These are phyloP conservation scores for Mucor indicus DNA, from an alignment of 371 early-diverging fungal genomes.

Conservation along the genomic window DNA sequence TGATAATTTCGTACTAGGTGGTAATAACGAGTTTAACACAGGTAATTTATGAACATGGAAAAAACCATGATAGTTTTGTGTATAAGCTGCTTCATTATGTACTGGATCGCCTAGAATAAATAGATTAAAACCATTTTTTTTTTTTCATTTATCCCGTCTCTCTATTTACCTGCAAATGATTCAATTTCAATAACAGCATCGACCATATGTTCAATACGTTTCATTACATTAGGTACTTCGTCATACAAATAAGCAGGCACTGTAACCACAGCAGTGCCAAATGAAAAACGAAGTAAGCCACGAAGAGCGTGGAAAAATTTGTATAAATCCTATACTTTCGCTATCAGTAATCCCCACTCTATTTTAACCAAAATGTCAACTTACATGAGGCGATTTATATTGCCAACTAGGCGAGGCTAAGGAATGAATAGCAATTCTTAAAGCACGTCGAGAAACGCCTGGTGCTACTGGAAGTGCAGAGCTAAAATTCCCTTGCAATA, in stretches of 20 bases:
- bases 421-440: conserved; percentile 78
- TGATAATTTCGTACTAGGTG: conserved; percentile 69
- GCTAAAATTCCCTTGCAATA: conserved; percentile 62
- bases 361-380: background rate
- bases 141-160: background rate
- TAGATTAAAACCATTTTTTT: background rate
- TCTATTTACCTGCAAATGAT: conserved; percentile 80
- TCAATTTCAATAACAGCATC: conserved; percentile 89
- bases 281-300: conserved; percentile 72
- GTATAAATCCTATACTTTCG: conserved; percentile 52
- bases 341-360: background rate
- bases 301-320: conserved; percentile 76
- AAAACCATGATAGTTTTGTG: conserved; percentile 84
- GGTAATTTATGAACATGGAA: conserved; percentile 84
- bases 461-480: conserved; percentile 50
- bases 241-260: conserved; percentile 81
- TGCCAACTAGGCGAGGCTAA: conserved; percentile 79
- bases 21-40: conserved; percentile 72
- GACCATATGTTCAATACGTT: conserved; percentile 76
- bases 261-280: conserved; percentile 77
- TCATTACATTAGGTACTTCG: conserved; percentile 53
- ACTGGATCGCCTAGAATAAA: conserved; percentile 39
- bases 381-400: conserved; percentile 56
- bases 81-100: conserved; percentile 45
- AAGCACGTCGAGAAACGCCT: conserved; percentile 51